Base-by-base conservation (phyloP, 2,329 filamentous ascomycete genomes). In the Pseudogymnoascus verrucosus region DNA sequence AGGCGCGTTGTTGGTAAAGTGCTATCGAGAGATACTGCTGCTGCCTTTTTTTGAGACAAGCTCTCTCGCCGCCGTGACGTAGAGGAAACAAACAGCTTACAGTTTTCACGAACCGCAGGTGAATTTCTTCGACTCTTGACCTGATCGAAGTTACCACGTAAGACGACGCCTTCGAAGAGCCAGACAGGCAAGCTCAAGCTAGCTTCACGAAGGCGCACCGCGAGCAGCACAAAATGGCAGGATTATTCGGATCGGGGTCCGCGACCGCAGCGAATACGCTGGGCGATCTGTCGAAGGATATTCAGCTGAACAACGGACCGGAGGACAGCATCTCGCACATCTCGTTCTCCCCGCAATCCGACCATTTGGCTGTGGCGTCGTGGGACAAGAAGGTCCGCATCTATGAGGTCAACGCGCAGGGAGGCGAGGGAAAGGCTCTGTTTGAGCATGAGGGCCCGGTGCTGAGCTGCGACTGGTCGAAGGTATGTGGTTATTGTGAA, bases 331-430 rank as follows among this genome's bases (percentile, higher is more conserved):
- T 98, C 72, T 93, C 93, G 37, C 91, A 92, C 73, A 82, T 99
- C 65, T 80, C 86, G 60, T 99, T 97, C 79, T 93, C 89, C 12
- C 86, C 89, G 1, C 81, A 81, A 62, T 83, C 78, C 68, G 91
- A 98, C 71, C 89, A 96, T 74, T 82, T 99, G 16, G 92, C 93
- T 23, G 90, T 97, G 37, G 81, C 91, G 59, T 96, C 91, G 71
- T 99, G 95, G 95, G 95, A 99, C 78, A 96, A 96, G 80, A 96
- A 96, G 76, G 91, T 98, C 67, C 89, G 93, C 73, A 93, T 99
- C 74, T 99, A 98, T 78, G 91, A 98, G 76, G 91, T 98, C 74
- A 86, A 88, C 68, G 78, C 78, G 64, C 86, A 86, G 68, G 91
- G 92, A 47, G 84, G 89, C 73, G 86, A 91, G 74, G 92, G 91